Conservation (phyloP, 1,139 yeast genomes). For the Zhuliangozyma blackwelliae region DNA sequence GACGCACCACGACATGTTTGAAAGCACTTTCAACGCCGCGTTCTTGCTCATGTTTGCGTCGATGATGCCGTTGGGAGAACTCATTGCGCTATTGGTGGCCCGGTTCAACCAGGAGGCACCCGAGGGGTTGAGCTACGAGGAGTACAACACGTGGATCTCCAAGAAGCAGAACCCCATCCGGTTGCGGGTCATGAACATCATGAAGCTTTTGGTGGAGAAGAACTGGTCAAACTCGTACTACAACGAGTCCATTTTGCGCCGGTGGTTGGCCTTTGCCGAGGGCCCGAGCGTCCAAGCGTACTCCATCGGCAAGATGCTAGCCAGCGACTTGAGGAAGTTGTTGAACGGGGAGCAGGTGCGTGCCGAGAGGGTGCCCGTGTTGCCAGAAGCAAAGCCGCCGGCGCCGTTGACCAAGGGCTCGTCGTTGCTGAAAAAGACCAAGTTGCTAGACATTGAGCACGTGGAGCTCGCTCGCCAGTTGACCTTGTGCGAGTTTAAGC, state of each 20-base stretch:
- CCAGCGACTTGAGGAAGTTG: conserved; percentile 21
- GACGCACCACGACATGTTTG: conserved; percentile 72
- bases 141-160: conserved; percentile 75
- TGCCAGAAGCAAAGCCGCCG: conserved; percentile 32
- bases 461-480: conserved; percentile 80
- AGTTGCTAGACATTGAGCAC: conserved; percentile 66
- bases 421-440: conserved; percentile 35
- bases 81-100: conserved; percentile 57
- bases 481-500: conserved; percentile 70
- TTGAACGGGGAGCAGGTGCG: conserved; percentile 30
- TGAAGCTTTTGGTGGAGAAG: conserved; percentile 67
- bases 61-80: conserved; percentile 64
- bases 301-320: conserved; percentile 30
- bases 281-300: conserved; percentile 41
- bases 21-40: conserved; percentile 64
- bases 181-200: conserved; percentile 61
- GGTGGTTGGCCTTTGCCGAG: conserved; percentile 57
- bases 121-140: conserved; percentile 81
- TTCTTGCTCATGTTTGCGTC: conserved; percentile 75
- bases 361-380: conserved; percentile 27
- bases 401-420: conserved; percentile 39
- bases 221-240: conserved; percentile 74
- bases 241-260: conserved; percentile 42
- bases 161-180: conserved; percentile 68
- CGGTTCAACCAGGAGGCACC: conserved; percentile 80